Percentiles rank a stretch among this genome's conserved stretches.
These are phyloP conservation scores for Amaranthus tricolor DNA, from an alignment of 179 eudicot genomes.

Conservation along the genomic window DNA sequence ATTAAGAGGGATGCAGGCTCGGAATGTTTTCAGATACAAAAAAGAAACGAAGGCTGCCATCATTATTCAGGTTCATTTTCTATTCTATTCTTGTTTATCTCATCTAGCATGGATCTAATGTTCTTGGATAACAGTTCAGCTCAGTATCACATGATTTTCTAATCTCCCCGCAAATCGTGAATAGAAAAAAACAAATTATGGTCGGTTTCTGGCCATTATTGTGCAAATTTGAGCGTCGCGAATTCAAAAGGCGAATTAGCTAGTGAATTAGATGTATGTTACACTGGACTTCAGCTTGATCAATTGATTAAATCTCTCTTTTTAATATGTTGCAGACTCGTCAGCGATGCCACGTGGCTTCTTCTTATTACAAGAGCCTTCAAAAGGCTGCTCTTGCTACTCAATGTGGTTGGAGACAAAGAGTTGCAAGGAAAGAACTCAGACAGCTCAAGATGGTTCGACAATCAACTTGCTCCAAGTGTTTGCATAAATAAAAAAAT, in stretches of 20 bases:
- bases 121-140: neutral
- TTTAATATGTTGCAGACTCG: conserved; percentile 58
- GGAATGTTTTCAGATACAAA: conserved; percentile 74
- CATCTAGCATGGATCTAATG: conserved; percentile 1
- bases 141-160: neutral
- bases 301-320: conserved; percentile 9
- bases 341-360: conserved; percentile 60
- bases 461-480: conserved; percentile 14
- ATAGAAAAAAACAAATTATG: no score
- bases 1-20: conserved; percentile 89
- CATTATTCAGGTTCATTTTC: conserved; percentile 66
- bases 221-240: no score
- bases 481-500: neutral
- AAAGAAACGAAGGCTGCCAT: conserved; percentile 87
- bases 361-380: conserved; percentile 71
- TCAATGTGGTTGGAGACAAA: conserved; percentile 93
- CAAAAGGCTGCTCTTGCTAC: conserved; percentile 74
- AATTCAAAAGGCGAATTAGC: no score
- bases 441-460: conserved; percentile 90
- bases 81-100: conserved; percentile 12
- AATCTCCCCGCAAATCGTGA: no score
- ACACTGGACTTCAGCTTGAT: neutral
- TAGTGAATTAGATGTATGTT: no score
- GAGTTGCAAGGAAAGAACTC: conserved; percentile 85
- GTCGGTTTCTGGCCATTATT: no score